phyloP scores from a whole-genome alignment of 2,329 filamentous ascomycete species.

The Claviceps humidiphila region DNA sequence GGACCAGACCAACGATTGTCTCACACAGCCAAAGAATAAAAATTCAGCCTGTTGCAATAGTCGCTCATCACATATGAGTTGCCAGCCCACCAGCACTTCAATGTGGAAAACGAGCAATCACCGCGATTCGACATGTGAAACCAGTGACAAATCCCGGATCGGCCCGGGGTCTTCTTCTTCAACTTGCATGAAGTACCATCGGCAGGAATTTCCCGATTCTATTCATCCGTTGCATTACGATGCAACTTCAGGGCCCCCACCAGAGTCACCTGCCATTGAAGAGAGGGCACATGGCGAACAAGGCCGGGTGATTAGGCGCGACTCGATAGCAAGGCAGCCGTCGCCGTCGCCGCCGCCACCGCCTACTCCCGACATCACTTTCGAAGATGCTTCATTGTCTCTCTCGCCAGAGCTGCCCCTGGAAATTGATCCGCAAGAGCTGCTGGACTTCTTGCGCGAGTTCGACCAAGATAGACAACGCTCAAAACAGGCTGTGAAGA shows the following conservation, averaged over 20 bases:
- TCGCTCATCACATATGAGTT: not conserved
- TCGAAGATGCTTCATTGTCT: not conserved
- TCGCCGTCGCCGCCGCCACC: not conserved
- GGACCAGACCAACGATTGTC: not conserved
- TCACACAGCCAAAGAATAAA: not conserved
- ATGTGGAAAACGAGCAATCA: not conserved
- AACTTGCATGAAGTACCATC: not conserved
- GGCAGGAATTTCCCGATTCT: not conserved
- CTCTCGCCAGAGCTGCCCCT: not conserved
- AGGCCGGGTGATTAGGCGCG: not conserved
- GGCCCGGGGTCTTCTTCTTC: not conserved
- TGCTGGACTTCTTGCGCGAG: constrained; percentile 3
- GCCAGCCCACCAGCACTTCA: not conserved
- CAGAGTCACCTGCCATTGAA: not conserved
- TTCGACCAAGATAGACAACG: constrained; percentile 1
- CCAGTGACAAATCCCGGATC: not conserved
- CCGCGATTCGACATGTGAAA: not conserved
- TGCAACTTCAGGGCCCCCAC: not conserved
- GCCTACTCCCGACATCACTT: not conserved
- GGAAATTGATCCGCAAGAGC: constrained; percentile 4
- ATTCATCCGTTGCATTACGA: not conserved
- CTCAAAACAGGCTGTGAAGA: not conserved
- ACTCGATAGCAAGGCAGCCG: not conserved
- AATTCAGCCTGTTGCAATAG: not conserved
- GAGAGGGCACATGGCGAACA: not conserved